Evolutionary conservation across 2,329 filamentous ascomycete species (phyloP).

Genomic region (Colletotrichum sp.): DNA sequence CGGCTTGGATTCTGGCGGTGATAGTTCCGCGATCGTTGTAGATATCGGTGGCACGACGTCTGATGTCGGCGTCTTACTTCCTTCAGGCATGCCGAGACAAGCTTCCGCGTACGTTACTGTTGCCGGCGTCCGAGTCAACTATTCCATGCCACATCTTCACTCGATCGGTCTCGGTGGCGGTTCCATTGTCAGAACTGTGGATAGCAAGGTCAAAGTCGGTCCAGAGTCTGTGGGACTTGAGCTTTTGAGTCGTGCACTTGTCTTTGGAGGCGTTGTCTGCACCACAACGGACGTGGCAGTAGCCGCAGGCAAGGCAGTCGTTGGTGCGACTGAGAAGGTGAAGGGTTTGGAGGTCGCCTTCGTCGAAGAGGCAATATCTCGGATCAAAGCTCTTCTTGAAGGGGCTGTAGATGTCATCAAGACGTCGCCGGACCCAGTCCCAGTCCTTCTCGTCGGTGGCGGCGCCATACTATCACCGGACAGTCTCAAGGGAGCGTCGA

Average conservation of each 20-base stretch:
- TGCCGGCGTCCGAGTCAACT: constrained; percentile 68
- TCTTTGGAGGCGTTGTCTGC: constrained; percentile 51
- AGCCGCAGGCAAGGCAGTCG: constrained; percentile 54
- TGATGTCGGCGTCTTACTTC: constrained; percentile 54
- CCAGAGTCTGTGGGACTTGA: constrained; percentile 58
- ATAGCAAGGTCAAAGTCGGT: constrained; percentile 43
- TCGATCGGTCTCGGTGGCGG: constrained; percentile 41
- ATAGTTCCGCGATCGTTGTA: constrained; percentile 42
- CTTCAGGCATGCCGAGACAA: constrained; percentile 68
- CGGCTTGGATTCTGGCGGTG: constrained; percentile 39
- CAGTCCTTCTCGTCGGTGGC: constrained; percentile 63
- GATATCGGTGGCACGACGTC: constrained; percentile 61
- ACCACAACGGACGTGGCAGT: constrained; percentile 52
- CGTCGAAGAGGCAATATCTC: constrained; percentile 29
- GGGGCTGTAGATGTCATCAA: constrained; percentile 30
- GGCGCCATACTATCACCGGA: constrained; percentile 65
- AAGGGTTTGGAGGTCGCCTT: constrained; percentile 28
- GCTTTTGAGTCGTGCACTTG: constrained; percentile 46
- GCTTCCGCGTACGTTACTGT: constrained; percentile 67
- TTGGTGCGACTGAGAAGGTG: constrained; percentile 37
- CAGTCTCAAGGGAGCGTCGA: constrained; percentile 59
- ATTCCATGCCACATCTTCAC: constrained; percentile 37
- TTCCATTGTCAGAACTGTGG: constrained; percentile 38
- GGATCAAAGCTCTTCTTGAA: constrained; percentile 26
- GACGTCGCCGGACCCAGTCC: constrained; percentile 28